These are phyloP conservation scores for Wickerhamomyces alni DNA, from an alignment of 805 yeast genomes.

Conservation along the genomic window DNA sequence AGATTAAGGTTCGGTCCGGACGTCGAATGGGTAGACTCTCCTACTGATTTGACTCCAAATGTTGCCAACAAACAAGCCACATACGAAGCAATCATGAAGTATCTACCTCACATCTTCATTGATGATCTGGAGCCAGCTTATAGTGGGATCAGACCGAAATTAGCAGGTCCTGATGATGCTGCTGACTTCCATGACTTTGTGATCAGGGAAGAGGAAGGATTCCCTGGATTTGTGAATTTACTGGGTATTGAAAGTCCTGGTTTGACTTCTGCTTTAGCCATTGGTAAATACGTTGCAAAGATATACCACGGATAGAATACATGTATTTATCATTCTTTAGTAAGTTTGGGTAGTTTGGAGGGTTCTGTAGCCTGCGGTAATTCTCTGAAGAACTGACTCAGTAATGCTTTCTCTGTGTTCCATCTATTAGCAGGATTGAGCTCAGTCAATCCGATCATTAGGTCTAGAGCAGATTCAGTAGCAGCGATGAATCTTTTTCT, in stretches of 20 bases:
- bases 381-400: slow-evolving; percentile 65
- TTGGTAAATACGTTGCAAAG: slow-evolving; percentile 63
- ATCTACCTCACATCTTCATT: slow-evolving; percentile 54
- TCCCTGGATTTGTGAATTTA: slow-evolving; percentile 73
- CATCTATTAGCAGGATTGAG: slow-evolving; percentile 77
- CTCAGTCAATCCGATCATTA: slow-evolving; percentile 64
- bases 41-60: slow-evolving; percentile 43
- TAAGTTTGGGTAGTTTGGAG: slow-evolving; percentile 46
- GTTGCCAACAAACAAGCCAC: slow-evolving; percentile 47
- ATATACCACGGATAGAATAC: slow-evolving; percentile 12
- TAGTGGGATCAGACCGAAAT: slow-evolving; percentile 81
- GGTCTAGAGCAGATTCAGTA: slow-evolving; percentile 72
- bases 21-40: slow-evolving; percentile 64
- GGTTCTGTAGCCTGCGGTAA: slow-evolving; percentile 70
- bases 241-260: slow-evolving; percentile 92
- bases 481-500: slow-evolving; percentile 87
- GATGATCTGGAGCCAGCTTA: slow-evolving; percentile 59
- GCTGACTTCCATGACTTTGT: slow-evolving; percentile 63
- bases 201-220: slow-evolving; percentile 63
- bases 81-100: slow-evolving; percentile 47
- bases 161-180: slow-evolving; percentile 37
- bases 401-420: slow-evolving; percentile 55
- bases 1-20: slow-evolving; percentile 85
- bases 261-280: slow-evolving; percentile 75
- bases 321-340: background rate